Conservation (phyloP, 108 stramenopile species). For the Pseudonitzschia pungens region DNA sequence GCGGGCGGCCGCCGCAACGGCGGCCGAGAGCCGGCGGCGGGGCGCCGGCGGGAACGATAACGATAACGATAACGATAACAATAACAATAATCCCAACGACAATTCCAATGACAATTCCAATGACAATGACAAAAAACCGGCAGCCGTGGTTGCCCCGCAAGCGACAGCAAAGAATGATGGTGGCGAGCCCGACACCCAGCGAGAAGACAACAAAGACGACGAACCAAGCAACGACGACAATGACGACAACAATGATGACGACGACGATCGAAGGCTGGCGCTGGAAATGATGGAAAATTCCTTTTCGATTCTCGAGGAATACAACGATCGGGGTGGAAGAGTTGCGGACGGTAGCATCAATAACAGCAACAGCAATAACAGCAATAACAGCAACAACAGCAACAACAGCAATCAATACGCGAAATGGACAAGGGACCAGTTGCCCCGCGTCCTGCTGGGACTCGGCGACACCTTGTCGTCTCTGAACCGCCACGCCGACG, state of each 20-base stretch:
- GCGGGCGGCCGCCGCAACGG: slow-evolving; percentile 43
- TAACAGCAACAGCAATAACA: no score
- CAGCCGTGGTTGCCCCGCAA: no score
- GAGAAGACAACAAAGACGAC: background rate
- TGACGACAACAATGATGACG: slow-evolving; percentile 31
- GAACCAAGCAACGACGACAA: slow-evolving; percentile 10
- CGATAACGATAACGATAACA: background rate
- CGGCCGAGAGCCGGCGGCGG: slow-evolving; percentile 36
- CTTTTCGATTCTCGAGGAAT: slow-evolving; percentile 55
- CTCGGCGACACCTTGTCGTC: slow-evolving; percentile 66
- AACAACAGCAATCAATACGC: slow-evolving; percentile 12
- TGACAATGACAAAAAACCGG: slow-evolving; percentile 47
- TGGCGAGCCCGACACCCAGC: no score
- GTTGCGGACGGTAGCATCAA: slow-evolving; percentile 10
- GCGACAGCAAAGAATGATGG: no score
- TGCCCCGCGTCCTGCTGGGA: slow-evolving; percentile 64
- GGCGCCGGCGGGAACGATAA: slow-evolving; percentile 1
- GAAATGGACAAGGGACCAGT: slow-evolving; percentile 50
- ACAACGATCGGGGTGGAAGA: slow-evolving; percentile 1
- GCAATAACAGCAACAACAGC: no score
- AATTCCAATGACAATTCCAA: slow-evolving; percentile 29
- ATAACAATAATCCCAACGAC: slow-evolving; percentile 11
- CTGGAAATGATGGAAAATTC: slow-evolving; percentile 83
- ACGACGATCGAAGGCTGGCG: slow-evolving; percentile 54
- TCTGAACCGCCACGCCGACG: slow-evolving; percentile 56